These are phyloP conservation scores for Leptodermis oblonga DNA, from an alignment of 257 asterid genomes.

Conservation along the genomic window DNA sequence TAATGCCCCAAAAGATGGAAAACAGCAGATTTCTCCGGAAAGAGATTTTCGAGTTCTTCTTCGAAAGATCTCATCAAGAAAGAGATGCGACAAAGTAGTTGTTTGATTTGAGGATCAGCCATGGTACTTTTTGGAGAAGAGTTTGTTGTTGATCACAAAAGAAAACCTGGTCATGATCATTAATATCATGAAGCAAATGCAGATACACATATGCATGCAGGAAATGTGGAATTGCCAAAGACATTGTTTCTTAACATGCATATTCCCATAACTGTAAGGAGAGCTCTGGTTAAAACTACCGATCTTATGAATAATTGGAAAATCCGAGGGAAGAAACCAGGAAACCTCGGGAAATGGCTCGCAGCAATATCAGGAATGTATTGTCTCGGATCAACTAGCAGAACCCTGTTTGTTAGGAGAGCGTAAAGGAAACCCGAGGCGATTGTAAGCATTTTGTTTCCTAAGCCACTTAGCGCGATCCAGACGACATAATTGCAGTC, in stretches of 20 bases:
- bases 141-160: constrained; percentile 63
- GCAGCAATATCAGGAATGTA: no score
- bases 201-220: constrained; percentile 50
- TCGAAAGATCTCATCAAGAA: constrained; percentile 56
- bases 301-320: constrained; percentile 40
- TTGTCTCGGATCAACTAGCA: constrained; percentile 57
- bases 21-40: constrained; percentile 62
- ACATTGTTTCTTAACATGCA: constrained; percentile 32
- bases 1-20: constrained; percentile 73
- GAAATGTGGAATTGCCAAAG: constrained; percentile 19
- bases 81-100: constrained; percentile 64
- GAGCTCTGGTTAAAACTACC: constrained; percentile 42
- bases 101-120: constrained; percentile 58
- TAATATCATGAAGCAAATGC: constrained; percentile 63
- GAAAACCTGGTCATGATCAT: constrained; percentile 51
- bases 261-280: constrained; percentile 47
- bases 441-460: constrained; percentile 67
- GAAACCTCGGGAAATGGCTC: constrained; percentile 80
- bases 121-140: constrained; percentile 38
- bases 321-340: constrained; percentile 71
- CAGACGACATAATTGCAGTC: constrained; percentile 73
- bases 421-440: constrained; percentile 79
- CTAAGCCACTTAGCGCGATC: constrained; percentile 58
- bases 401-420: constrained; percentile 63
- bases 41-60: constrained; percentile 50